Base-by-base conservation (phyloP, 495 filamentous ascomycete genomes). In the Xylaria palmicola region DNA sequence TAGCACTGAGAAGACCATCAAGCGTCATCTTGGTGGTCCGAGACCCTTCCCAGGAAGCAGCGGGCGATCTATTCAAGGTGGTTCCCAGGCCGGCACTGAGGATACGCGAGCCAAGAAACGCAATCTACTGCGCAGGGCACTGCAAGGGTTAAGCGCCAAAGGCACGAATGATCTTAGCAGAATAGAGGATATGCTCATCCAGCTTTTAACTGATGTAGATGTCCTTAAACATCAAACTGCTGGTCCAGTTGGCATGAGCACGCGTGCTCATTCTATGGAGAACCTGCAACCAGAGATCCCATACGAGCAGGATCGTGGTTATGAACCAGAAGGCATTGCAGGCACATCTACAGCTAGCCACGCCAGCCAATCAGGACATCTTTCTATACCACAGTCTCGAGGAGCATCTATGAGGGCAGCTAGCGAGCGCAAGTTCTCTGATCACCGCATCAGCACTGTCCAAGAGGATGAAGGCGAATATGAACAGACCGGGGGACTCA, bases 171-270 rank as follows among this genome's bases (percentile, higher is more conserved):
- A 99, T 66, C 81, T 99, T 19, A 79, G 85, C 56, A 91, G 90
- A 72, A 96, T 99, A 65, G 95, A 99, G 76, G 90, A 89, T 27
- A 96, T 99, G 92, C 81, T 99, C 41, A 89, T 90, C 60, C 91
- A 94, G 69, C 80, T 99, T 32, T 85, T 98, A 30, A 89, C 83
- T 52, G 93, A 99, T 68, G 92, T 99, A 22, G 92, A 97, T 67
- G 88, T 86, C 34, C 78, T 99, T 49, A 96, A 96, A 65, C 82
- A 84, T 32, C 83, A 84, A 62, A 77, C 75, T 27, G 74, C 75
- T 44, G 70, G 72, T 49, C 65, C 77, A 7, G 56, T 64, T 39
- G 63, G 64, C 22, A 68, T 62, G 63, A 76, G 73, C 62, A 72
- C 76, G 7, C 74, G 71, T 45, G 71, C 68, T 39, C 79, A 70